Percentiles rank a stretch among this genome's conserved stretches.
These are phyloP conservation scores for Anisodus tanguticus DNA, from an alignment of 257 asterid genomes.

Conservation along the genomic window DNA sequence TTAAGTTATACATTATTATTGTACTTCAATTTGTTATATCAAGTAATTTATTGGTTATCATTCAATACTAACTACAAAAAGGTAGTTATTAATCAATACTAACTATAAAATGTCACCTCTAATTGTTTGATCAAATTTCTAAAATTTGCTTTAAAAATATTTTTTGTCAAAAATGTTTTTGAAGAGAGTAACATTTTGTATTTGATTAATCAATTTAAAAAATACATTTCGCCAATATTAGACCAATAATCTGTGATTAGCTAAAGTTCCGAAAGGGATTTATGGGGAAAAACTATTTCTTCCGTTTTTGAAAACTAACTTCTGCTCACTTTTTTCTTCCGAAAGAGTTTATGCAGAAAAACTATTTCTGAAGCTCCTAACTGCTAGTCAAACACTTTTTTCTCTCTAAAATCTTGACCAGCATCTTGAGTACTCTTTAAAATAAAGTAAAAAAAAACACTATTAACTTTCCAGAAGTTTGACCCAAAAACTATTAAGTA, in stretches of 20 bases:
- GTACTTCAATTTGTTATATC: not conserved
- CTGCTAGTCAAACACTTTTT: not conserved
- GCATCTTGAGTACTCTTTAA: not conserved
- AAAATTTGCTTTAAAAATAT: no score
- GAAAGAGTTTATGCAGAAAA: no score
- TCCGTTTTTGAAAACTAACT: not conserved
- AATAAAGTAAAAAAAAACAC: not conserved
- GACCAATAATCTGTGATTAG: not conserved
- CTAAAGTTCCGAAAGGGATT: not conserved
- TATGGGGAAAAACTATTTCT: no score
- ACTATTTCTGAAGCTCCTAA: no score
- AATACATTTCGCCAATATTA: not conserved
- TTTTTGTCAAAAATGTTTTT: no score
- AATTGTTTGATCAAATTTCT: no score
- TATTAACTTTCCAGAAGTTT: not conserved
- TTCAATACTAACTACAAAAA: not conserved
- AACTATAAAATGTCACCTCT: not conserved
- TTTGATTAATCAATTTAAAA: no score
- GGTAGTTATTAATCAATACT: not conserved
- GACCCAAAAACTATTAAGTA: not conserved
- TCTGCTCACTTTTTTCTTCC: not conserved
- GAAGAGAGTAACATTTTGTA: no score
- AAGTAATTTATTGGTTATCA: not conserved
- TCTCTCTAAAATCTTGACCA: not conserved
- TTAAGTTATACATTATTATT: not conserved